Evolutionary conservation across 2,329 filamentous ascomycete genomes (phyloP), one percentile per base, ranked within the genome.

Genomic region (Orbilia quercus): DNA sequence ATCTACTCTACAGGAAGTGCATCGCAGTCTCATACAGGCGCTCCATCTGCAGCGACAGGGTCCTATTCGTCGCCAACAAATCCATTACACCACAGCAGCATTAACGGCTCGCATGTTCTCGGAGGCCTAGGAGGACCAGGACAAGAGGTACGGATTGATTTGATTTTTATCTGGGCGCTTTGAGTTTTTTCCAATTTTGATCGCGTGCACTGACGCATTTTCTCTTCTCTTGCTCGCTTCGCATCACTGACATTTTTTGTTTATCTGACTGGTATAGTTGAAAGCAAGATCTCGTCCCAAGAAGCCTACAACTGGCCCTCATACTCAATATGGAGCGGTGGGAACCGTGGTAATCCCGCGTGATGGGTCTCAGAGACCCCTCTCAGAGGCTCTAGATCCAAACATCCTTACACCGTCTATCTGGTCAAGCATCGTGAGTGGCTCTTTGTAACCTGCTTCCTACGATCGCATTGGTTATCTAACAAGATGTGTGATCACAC

Each of bases 331-430:
- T 34, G 23, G 47, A 25, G 23, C 69, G 34, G 69, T 42, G 9
- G 69, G 48, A 25, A 55, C 51, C 14, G 48, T 38, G 1, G 28
- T 60, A 2, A n/a, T 58, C 20, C 70, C 63, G 25, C 62, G 64
- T 31, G 70, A 74, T 64, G 70, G 70, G 22, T 74, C 70, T 7
- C 55, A 67, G 22, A 58, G 70, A 12, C 70, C 70, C 22, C 31
- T 74, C 2, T 62, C 70, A 57, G 88, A 91, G 76, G 84, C 88
- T 0, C 81, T 91, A 25, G 84, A 88, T 20, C 84, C 86, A 1
- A 82, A 83, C 0, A 83, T 89, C 57, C 82, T 92, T 23, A 90
- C 87, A 0, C 83, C 85, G 31, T 82, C 87, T 54, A 80, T 91
- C 2, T 92, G 89, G 89, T 85, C 85, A 42, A 86, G 90, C 77